These are phyloP conservation scores for Tetrahymena thermophila DNA, from an alignment of 73 alveolate species.

Conservation along the genomic window DNA sequence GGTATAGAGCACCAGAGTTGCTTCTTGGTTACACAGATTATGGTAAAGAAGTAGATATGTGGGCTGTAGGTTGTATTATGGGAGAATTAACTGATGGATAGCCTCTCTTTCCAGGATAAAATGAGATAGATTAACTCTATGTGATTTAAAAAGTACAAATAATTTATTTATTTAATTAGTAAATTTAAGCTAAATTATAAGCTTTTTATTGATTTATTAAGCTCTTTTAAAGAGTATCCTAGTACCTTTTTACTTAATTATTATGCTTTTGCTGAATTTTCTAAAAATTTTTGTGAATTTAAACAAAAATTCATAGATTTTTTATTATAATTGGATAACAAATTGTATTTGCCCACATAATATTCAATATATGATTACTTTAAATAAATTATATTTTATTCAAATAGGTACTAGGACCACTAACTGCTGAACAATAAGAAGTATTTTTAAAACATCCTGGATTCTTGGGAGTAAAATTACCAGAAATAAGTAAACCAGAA, in stretches of 20 bases:
- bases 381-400: too few relatives aligned
- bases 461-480: constrained; percentile 73
- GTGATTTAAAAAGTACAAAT: constrained; percentile 44
- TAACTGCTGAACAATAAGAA: constrained; percentile 76
- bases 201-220: too few relatives aligned
- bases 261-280: too few relatives aligned
- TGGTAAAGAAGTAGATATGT: constrained; percentile 80
- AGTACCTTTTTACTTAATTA: too few relatives aligned
- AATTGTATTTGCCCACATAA: too few relatives aligned
- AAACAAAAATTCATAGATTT: too few relatives aligned
- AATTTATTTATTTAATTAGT: too few relatives aligned
- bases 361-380: too few relatives aligned
- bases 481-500: constrained; percentile 80
- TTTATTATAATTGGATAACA: too few relatives aligned
- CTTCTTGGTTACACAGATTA: constrained; percentile 67
- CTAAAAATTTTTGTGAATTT: too few relatives aligned
- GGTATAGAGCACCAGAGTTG: constrained; percentile 90
- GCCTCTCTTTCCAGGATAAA: constrained; percentile 81
- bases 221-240: too few relatives aligned
- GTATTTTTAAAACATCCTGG: constrained; percentile 68
- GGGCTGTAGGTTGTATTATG: constrained; percentile 93
- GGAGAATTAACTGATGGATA: constrained; percentile 85
- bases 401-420: constrained; percentile 66
- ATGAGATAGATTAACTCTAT: constrained; percentile 68
- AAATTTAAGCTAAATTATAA: too few relatives aligned